A percentile compares a stretch with the other conserved stretches of the same genome.
Evolutionary conservation across 768 basidiomycete species (phyloP).

Genomic region (Amanita jacksonii): DNA sequence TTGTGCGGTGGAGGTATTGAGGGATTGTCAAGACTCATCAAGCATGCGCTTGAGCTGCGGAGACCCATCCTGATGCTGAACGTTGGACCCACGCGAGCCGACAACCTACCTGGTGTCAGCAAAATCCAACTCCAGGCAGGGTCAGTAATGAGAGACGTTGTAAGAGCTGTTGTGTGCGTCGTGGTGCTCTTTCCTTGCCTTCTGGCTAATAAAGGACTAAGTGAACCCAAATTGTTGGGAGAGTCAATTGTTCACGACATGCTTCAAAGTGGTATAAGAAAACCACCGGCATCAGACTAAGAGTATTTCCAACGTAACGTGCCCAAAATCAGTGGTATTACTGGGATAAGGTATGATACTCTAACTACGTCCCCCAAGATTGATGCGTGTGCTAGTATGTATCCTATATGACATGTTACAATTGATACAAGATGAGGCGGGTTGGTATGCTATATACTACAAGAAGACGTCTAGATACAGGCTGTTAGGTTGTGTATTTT

Average conservation of each 20-base stretch:
- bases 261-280: constrained; percentile 49
- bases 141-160: constrained; percentile 59
- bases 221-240: constrained; percentile 32
- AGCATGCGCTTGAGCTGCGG: constrained; percentile 61
- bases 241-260: constrained; percentile 42
- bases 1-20: not conserved
- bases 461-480: not conserved
- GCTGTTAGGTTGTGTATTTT: not conserved
- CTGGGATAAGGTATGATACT: constrained; percentile 2
- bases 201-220: constrained; percentile 17
- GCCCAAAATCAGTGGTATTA: not conserved
- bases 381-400: not conserved
- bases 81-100: constrained; percentile 83
- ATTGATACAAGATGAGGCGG: not conserved
- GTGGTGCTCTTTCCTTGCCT: constrained; percentile 6
- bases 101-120: constrained; percentile 54
- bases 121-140: constrained; percentile 77
- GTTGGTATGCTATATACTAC: constrained; percentile 1
- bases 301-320: constrained; percentile 13
- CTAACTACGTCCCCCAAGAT: not conserved
- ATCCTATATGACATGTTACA: not conserved
- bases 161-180: constrained; percentile 49
- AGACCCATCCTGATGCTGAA: constrained; percentile 83
- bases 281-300: constrained; percentile 35
- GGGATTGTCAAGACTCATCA: constrained; percentile 50